Conservation (phyloP, 176 grass and related monocot genomes). For the Guadua angustifolia region DNA sequence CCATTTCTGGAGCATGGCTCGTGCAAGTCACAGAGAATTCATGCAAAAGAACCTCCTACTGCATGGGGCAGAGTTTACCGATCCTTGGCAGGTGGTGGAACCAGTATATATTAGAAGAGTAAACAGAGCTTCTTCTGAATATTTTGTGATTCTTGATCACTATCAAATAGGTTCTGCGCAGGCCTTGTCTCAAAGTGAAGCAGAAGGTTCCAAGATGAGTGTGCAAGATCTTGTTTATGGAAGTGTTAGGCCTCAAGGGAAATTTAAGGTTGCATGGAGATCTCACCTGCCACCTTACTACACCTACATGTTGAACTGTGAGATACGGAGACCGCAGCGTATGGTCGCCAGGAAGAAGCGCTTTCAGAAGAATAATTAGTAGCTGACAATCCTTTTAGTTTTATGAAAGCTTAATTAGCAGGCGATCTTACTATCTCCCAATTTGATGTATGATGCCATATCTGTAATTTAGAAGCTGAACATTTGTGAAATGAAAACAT, state of each 20-base stretch:
- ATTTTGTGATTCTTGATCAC: not conserved
- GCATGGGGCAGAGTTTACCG: not conserved
- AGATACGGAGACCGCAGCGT: too few relatives aligned
- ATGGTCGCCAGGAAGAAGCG: too few relatives aligned
- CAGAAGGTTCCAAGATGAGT: not conserved
- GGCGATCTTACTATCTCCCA: too few relatives aligned
- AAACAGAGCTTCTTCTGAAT: not conserved
- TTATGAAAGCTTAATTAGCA: too few relatives aligned
- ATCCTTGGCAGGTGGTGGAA: not conserved
- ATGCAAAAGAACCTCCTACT: not conserved
- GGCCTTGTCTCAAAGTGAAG: not conserved
- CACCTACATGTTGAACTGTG: too few relatives aligned
- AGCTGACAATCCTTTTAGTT: too few relatives aligned
- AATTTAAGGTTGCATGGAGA: too few relatives aligned
- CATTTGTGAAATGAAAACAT: too few relatives aligned
- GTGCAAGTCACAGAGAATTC: not conserved
- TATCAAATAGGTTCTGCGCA: not conserved
- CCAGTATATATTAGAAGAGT: not conserved
- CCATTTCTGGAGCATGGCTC: not conserved
- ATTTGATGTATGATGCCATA: too few relatives aligned
- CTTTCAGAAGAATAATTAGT: too few relatives aligned
- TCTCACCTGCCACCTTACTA: too few relatives aligned
- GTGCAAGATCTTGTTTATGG: conserved; percentile 14
- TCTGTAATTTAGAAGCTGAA: too few relatives aligned
- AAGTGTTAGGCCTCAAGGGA: not conserved